phyloP scores from a whole-genome alignment of 2,329 filamentous ascomycete species.

The Aspergillus persii region DNA sequence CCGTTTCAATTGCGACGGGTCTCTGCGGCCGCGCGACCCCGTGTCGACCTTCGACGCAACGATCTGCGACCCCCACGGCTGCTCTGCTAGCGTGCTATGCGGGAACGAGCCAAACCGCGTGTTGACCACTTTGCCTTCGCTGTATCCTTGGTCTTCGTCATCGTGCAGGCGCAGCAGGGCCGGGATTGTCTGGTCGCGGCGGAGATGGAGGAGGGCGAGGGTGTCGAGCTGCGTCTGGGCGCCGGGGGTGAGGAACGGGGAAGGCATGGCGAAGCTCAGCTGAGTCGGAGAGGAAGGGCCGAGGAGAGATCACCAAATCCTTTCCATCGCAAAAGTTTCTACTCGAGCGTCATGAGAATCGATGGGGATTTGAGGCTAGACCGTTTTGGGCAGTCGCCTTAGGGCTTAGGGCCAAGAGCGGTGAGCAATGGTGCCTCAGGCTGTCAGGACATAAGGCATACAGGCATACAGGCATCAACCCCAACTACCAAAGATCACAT shows the following conservation, averaged over 20 bases:
- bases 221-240: conserved; percentile 59
- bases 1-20: conserved; percentile 59
- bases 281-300: neutral
- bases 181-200: conserved; percentile 79
- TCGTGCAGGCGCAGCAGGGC: conserved; percentile 64
- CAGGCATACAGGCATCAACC: too few species aligned
- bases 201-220: conserved; percentile 82
- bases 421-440: neutral
- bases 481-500: neutral
- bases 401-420: conserved; percentile 2
- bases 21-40: conserved; percentile 78
- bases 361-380: neutral
- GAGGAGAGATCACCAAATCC: neutral
- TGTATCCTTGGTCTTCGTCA: conserved; percentile 67
- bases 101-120: conserved; percentile 92
- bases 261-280: conserved; percentile 43
- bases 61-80: conserved; percentile 90
- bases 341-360: neutral
- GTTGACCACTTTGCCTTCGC: conserved; percentile 77
- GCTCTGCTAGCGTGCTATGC: conserved; percentile 70
- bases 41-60: conserved; percentile 88
- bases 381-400: neutral
- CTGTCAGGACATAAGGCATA: too few species aligned
- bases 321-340: neutral
- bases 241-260: conserved; percentile 77